Evolutionary conservation across 1,284 basidiomycete species (phyloP).

Genomic region (Ganoderma multipileum): DNA sequence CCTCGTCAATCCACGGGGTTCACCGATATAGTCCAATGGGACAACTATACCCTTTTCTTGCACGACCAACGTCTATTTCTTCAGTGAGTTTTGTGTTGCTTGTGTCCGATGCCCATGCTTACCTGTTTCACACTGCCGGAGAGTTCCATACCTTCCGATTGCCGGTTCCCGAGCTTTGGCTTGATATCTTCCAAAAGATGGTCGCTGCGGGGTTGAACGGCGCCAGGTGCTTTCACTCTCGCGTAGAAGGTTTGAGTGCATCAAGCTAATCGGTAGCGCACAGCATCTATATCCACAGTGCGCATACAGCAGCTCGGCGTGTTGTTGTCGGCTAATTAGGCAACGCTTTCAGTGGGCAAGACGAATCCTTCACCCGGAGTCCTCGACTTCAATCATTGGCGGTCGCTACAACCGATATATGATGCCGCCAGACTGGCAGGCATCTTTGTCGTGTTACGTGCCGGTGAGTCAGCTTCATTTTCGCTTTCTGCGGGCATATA

Average conservation of each 20-base stretch:
- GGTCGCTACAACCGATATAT: constrained; percentile 69
- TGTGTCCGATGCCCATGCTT: neutral
- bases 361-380: constrained; percentile 79
- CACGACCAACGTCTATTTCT: constrained; percentile 48
- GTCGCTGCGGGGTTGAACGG: constrained; percentile 83
- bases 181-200: constrained; percentile 82
- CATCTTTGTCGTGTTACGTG: constrained; percentile 54
- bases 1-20: constrained; percentile 38
- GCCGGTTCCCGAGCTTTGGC: constrained; percentile 82
- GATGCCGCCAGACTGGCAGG: constrained; percentile 51
- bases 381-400: constrained; percentile 73
- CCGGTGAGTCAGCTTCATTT: constrained; percentile 38
- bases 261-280: too few species aligned
- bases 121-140: constrained; percentile 51
- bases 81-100: constrained; percentile 46
- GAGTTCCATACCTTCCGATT: constrained; percentile 88
- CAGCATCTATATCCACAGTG: constrained; percentile 75
- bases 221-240: constrained; percentile 42
- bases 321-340: neutral
- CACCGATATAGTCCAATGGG: constrained; percentile 41
- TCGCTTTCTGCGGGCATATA: neutral
- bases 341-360: constrained; percentile 51
- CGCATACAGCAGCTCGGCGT: neutral
- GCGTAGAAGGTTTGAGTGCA: neutral
- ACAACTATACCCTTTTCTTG: constrained; percentile 42